Evolutionary conservation across 257 asterid species (phyloP).

Genomic region (Solanum clarkiae): DNA sequence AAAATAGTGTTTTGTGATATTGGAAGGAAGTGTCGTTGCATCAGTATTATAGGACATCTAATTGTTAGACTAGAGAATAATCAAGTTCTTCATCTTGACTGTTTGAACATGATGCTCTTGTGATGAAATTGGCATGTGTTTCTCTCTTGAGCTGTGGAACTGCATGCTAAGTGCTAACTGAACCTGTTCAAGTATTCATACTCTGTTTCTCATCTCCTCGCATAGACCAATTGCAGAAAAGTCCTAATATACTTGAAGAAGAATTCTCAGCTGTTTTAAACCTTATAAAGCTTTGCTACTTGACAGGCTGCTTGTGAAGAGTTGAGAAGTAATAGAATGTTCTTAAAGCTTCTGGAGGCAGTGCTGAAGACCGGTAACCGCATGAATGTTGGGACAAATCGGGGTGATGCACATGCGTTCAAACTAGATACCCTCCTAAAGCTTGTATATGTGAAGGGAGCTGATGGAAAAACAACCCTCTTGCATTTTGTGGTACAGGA

Average conservation of each 20-base stretch:
- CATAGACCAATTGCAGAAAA: not conserved
- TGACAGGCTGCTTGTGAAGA: conserved; percentile 89
- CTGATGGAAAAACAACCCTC: conserved; percentile 95
- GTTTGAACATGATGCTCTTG: not conserved
- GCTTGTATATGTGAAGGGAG: conserved; percentile 84
- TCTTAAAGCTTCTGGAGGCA: conserved; percentile 94
- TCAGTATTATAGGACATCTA: not conserved
- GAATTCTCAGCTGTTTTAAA: not conserved
- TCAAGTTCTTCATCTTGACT: not conserved
- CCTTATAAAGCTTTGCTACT: not conserved
- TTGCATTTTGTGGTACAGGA: conserved; percentile 94
- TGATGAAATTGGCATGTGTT: not conserved
- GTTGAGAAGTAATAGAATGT: conserved; percentile 70
- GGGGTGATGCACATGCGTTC: conserved; percentile 96
- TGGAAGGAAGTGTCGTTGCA: not conserved
- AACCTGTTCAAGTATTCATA: not conserved
- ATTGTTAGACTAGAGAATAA: not conserved
- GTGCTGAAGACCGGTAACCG: conserved; percentile 91
- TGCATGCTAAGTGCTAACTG: not conserved
- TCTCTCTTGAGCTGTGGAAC: not conserved
- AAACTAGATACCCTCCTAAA: conserved; percentile 95
- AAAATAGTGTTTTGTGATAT: not conserved
- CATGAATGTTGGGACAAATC: conserved; percentile 94
- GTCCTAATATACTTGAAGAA: not conserved
- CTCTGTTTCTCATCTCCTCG: not conserved